phyloP scores from a whole-genome alignment of 805 yeast genomes.

The Wickerhamiella cacticola region DNA sequence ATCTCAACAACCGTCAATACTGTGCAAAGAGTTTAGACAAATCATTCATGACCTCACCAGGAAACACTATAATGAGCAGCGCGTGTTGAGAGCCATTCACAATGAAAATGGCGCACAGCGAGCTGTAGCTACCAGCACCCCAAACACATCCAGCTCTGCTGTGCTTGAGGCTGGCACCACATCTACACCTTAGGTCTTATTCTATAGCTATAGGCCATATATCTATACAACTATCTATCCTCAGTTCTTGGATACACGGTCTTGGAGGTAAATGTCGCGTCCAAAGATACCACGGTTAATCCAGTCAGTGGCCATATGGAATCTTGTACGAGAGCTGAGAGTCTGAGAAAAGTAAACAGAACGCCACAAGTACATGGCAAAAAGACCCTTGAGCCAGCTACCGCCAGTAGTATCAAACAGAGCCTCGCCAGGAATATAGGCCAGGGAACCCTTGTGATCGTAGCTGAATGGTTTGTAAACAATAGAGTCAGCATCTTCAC shows the following conservation, averaged over 20 bases:
- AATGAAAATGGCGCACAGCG: not conserved
- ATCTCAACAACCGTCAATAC: slow-evolving; percentile 17
- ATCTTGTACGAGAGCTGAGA: slow-evolving; percentile 52
- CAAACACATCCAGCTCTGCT: too few relatives aligned
- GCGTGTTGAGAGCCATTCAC: slow-evolving; percentile 15
- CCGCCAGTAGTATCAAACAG: slow-evolving; percentile 56
- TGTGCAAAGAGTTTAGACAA: slow-evolving; percentile 29
- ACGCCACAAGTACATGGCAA: slow-evolving; percentile 67
- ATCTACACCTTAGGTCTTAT: too few relatives aligned
- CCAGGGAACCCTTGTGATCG: slow-evolving; percentile 53
- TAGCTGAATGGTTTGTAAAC: slow-evolving; percentile 48
- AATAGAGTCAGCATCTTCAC: slow-evolving; percentile 40
- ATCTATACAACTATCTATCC: not conserved
- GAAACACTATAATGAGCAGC: slow-evolving; percentile 24
- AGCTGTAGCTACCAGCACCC: not conserved
- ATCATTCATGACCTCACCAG: slow-evolving; percentile 25
- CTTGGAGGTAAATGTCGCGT: slow-evolving; percentile 26
- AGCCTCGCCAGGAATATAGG: slow-evolving; percentile 59
- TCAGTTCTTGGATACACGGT: slow-evolving; percentile 11
- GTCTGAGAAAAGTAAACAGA: slow-evolving; percentile 57
- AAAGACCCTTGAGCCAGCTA: slow-evolving; percentile 49
- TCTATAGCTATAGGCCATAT: too few relatives aligned
- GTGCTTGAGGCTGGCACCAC: too few relatives aligned
- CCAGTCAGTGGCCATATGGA: slow-evolving; percentile 56
- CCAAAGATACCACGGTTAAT: slow-evolving; percentile 39